phyloP scores from a whole-genome alignment of 2,329 filamentous ascomycete species.

The Cytospora chrysosperma region DNA sequence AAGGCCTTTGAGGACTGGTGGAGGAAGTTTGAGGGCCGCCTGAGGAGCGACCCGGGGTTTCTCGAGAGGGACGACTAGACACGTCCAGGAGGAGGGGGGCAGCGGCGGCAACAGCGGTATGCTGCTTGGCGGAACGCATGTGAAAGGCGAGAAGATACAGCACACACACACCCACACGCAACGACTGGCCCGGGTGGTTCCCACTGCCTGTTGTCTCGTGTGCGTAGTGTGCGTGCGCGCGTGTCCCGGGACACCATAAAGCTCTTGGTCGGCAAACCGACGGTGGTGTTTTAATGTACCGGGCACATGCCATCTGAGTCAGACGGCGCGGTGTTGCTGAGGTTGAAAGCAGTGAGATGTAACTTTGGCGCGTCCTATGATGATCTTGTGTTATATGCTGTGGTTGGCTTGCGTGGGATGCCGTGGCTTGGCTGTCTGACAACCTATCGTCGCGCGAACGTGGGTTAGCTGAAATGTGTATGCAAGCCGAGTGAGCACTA shows the following conservation, averaged over 20 bases:
- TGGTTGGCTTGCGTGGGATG: slow-evolving; percentile 1
- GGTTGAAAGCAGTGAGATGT: slow-evolving; percentile 3
- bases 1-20: slow-evolving; percentile 98
- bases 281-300: not conserved
- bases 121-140: not conserved
- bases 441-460: not conserved
- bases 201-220: not conserved
- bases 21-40: slow-evolving; percentile 87
- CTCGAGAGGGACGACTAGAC: slow-evolving; percentile 60
- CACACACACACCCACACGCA: not conserved
- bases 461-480: not conserved
- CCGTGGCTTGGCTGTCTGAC: not conserved
- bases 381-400: not conserved
- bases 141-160: not conserved
- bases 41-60: slow-evolving; percentile 85
- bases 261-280: not conserved
- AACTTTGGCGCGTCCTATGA: slow-evolving; percentile 1
- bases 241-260: not conserved
- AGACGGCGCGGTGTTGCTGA: slow-evolving; percentile 21
- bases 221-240: not conserved
- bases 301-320: slow-evolving; percentile 24
- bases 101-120: not conserved
- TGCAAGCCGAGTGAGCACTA: not conserved
- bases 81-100: not conserved
- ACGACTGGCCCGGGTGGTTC: not conserved